phyloP scores from a whole-genome alignment of 192 early-diverging fungal genomes.

The Entomortierella lignicola region DNA sequence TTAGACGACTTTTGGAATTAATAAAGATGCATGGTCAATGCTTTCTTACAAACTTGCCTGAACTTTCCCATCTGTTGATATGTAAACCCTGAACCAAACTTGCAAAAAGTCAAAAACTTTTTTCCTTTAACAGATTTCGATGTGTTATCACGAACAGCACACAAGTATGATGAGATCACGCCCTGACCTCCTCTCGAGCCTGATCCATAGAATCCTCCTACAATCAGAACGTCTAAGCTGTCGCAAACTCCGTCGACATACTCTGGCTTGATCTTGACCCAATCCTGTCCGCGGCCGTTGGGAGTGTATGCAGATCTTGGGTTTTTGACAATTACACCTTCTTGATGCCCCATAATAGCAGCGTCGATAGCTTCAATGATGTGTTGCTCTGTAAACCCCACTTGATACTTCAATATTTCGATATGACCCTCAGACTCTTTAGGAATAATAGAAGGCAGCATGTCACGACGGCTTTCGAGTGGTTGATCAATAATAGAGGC shows the following conservation, averaged over 20 bases:
- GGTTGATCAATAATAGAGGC: constrained; percentile 68
- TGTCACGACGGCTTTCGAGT: constrained; percentile 61
- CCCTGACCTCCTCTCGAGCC: constrained; percentile 68
- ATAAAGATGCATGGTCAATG: too few species aligned
- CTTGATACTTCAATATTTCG: constrained; percentile 64
- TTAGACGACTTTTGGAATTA: too few species aligned
- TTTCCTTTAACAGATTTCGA: constrained; percentile 16
- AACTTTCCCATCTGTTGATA: constrained; percentile 70
- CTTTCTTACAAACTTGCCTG: constrained; percentile 55
- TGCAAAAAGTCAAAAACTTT: constrained; percentile 71
- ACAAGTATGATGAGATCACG: constrained; percentile 46
- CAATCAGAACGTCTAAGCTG: constrained; percentile 77
- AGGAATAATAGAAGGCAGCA: constrained; percentile 62
- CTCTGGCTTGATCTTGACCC: constrained; percentile 87
- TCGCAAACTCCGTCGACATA: constrained; percentile 78
- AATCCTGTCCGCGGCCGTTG: constrained; percentile 62
- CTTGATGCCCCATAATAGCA: constrained; percentile 64
- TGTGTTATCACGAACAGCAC: constrained; percentile 38
- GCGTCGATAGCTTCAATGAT: constrained; percentile 69
- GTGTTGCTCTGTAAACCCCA: constrained; percentile 65
- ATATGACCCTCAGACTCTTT: constrained; percentile 64
- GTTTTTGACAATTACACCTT: constrained; percentile 79
- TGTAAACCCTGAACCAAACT: constrained; percentile 77
- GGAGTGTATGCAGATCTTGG: constrained; percentile 68
- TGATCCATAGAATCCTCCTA: constrained; percentile 73